Base-by-base conservation (phyloP, 495 filamentous ascomycete genomes). In the Trichoderma orchidacearum region DNA sequence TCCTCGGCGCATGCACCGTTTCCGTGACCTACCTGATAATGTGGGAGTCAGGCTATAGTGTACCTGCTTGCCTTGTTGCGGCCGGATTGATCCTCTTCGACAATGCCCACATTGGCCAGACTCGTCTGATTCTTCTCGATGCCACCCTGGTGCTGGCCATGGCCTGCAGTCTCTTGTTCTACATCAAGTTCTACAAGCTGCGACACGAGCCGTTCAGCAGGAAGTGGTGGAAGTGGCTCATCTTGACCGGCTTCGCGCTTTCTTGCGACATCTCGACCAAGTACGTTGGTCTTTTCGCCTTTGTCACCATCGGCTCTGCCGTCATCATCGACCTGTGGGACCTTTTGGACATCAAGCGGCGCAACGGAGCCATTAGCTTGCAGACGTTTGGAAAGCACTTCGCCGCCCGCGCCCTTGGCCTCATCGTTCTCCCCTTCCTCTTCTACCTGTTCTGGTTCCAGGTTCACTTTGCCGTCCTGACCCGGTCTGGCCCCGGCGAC, bases 361-460 rank as follows among this genome's bases (percentile, higher is more conserved):
- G 78, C 31, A 79, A 82, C 52, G 90, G 90, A 27, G 80, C 89
- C 25, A 76, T 98, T 55, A 82, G 72, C 60, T 76, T 98, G 63
- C 73, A 78, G 52, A 76, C 86, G 51, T 97, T 95, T 72, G 79
- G 77, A 53, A 92, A 94, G 75, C 93, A 98, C 68, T 92, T 98
- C 65, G 80, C 73, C 8, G 93, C 93, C 62, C 87, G 93, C 29
- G 78, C 81, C 15, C 75, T 93, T 61, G 90, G 84, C 8, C 75
- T 98, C 34, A 88, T 97, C 61, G 63, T 95, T 41, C 79, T 97
- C 52, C 93, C 93, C 32, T 96, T 96, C 80, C 78, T 97, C 62
- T 93, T 97, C 71, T 98, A 97, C 68, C 80, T 98, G 29, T 98
- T 98, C 77, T 98, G 94, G 94, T 98, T 98, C 83, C 93, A 97